Evolutionary conservation across 225 moss, liverwort and hornwort species (phyloP).

Genomic region (Thuidium tamariscinum): DNA sequence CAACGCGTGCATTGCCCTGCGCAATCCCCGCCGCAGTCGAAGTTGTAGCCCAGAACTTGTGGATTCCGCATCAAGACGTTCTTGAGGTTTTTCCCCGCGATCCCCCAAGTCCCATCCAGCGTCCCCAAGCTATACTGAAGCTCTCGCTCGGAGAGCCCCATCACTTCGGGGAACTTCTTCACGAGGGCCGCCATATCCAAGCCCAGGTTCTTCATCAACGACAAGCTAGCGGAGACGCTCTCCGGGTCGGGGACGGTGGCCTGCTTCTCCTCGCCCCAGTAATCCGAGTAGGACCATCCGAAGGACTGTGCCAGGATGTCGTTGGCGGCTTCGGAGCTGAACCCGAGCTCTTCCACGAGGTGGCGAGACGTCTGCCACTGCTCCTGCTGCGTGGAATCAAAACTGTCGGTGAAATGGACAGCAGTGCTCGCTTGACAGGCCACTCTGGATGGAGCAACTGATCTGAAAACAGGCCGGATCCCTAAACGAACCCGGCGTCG

Average conservation of each 20-base stretch:
- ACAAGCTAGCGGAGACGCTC: conserved; percentile 25
- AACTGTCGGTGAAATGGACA: conserved; percentile 46
- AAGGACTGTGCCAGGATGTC: conserved; percentile 69
- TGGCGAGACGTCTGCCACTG: conserved; percentile 50
- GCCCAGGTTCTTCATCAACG: conserved; percentile 36
- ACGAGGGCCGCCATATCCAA: conserved; percentile 41
- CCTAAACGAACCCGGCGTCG: background rate
- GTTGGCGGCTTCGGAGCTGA: conserved; percentile 47
- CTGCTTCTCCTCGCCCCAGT: conserved; percentile 71
- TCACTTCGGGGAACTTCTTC: conserved; percentile 80
- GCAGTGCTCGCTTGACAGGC: conserved; percentile 34
- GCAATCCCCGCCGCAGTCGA: conserved; percentile 82
- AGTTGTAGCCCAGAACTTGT: conserved; percentile 64
- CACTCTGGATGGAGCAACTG: background rate
- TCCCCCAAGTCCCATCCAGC: conserved; percentile 70
- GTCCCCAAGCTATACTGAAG: conserved; percentile 38
- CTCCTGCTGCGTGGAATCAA: conserved; percentile 52
- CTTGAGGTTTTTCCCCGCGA: conserved; percentile 55
- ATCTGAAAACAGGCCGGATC: background rate
- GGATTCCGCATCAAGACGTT: conserved; percentile 65
- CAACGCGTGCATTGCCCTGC: conserved; percentile 76
- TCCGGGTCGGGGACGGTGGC: conserved; percentile 46
- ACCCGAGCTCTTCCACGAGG: conserved; percentile 55
- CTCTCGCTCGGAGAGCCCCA: background rate
- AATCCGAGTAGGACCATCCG: conserved; percentile 82